Evolutionary conservation across 495 filamentous ascomycete genomes (phyloP), one percentile per base, ranked within the genome.

Genomic region (Aspergillus saccharolyticus): DNA sequence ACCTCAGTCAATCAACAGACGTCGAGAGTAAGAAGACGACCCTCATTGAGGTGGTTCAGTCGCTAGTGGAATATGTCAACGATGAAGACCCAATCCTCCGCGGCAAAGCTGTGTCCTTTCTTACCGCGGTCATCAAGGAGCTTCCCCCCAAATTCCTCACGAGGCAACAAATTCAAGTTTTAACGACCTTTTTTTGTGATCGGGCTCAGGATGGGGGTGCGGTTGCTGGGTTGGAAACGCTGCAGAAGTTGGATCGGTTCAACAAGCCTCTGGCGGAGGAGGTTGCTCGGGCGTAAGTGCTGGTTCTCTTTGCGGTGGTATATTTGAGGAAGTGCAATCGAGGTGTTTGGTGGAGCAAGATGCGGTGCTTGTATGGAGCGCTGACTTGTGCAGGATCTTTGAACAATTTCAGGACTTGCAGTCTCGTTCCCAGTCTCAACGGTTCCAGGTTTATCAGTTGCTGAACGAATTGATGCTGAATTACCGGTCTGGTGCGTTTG

Each of bases 61-160:
- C 81, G 14, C 71, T 90, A 22, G 84, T 81, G 12, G 83, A 87
- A 69, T 88, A 88, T 53, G 78, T 90, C 57, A 88, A 87, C 51
- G 81, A 87, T 61, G 86, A 89, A 56, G 86, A 90, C 67, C 74
- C 74, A 44, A 78, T 79, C 24, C 66, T 85, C 21, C 79, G 87
- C 8, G 77, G 83, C 19, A 88, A 85, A 72, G 83, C 85, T 0
- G 79, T 90, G 58, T 79, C 81, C 33, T 90, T 85, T 67, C 80
- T 90, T 42, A 82, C 86, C 2, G 80, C 84, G 25, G 80, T 89
- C 45, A 80, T 90, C 54, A 74, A 70, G 51, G 73, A 74, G 24
- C 66, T 89, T 2, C 73, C 81, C n/a, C 70, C 78, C 17, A 82
- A 78, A 53, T 80, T 80, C 44, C 72, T 90, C n/a, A 78, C 85